These are phyloP conservation scores for Hanseniaspora gamundiae DNA, from an alignment of 1,139 yeast species.

Conservation along the genomic window DNA sequence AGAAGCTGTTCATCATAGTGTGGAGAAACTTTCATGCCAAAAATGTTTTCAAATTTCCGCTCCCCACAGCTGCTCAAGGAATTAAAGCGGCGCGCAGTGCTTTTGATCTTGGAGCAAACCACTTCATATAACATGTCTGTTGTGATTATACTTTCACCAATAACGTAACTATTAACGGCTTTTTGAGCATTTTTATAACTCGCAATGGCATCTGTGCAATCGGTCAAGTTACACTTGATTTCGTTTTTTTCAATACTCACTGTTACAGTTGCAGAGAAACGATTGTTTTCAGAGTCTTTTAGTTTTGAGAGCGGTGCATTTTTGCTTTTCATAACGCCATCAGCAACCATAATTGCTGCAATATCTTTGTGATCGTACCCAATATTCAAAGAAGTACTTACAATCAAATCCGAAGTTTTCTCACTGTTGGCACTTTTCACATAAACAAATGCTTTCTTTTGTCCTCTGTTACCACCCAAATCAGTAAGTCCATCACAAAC, in stretches of 20 bases:
- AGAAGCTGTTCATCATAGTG: constrained; percentile 40
- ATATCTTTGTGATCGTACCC: constrained; percentile 58
- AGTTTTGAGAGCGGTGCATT: no score
- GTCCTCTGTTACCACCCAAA: constrained; percentile 40
- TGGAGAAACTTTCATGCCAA: constrained; percentile 64
- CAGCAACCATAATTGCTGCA: constrained; percentile 58
- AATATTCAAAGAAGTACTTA: constrained; percentile 36
- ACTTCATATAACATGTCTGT: constrained; percentile 53
- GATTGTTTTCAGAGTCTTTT: constrained; percentile 78
- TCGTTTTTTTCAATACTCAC: constrained; percentile 73
- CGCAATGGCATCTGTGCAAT: constrained; percentile 76
- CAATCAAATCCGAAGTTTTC: constrained; percentile 36
- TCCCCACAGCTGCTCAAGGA: constrained; percentile 51
- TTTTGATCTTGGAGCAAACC: constrained; percentile 59
- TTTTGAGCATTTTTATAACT: constrained; percentile 57
- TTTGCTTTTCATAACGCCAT: constrained; percentile 47
- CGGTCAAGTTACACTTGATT: constrained; percentile 52
- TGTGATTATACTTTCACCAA: constrained; percentile 44
- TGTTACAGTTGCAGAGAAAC: constrained; percentile 89
- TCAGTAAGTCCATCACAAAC: constrained; percentile 31
- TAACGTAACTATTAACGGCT: constrained; percentile 48
- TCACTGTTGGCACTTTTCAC: constrained; percentile 71
- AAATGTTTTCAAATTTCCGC: constrained; percentile 50
- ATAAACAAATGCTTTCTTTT: constrained; percentile 45
- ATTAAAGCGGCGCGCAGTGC: constrained; percentile 53